Evolutionary conservation across 805 yeast species (phyloP).

Genomic region (Cyberlindnera subsufficiens): DNA sequence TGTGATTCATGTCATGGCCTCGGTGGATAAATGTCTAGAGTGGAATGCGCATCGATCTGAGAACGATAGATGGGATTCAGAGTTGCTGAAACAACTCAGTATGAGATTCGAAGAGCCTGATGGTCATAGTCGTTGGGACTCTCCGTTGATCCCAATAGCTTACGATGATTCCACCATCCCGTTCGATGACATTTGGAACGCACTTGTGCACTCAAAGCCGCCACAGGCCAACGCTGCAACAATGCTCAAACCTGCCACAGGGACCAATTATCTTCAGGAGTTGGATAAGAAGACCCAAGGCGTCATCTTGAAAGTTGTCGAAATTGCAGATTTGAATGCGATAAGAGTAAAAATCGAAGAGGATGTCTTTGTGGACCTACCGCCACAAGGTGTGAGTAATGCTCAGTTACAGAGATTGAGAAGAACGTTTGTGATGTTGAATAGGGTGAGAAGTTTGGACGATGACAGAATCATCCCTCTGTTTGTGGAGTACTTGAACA

Average conservation of each 20-base stretch:
- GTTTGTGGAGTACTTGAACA: conserved; percentile 74
- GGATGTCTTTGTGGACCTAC: conserved; percentile 51
- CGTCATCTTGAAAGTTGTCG: conserved; percentile 57
- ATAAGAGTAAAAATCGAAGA: conserved; percentile 35
- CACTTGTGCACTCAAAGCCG: conserved; percentile 46
- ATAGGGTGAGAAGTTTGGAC: conserved; percentile 73
- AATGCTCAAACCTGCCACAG: conserved; percentile 70
- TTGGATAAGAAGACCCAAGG: conserved; percentile 66
- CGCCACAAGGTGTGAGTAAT: conserved; percentile 52
- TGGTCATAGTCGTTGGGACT: conserved; percentile 83
- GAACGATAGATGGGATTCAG: conserved; percentile 53
- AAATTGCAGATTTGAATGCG: conserved; percentile 48
- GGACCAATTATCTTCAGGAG: conserved; percentile 69
- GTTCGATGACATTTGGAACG: conserved; percentile 61
- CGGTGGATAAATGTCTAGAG: conserved; percentile 46
- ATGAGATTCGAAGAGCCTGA: conserved; percentile 95
- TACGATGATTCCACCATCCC: conserved; percentile 49
- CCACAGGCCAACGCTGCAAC: conserved; percentile 85
- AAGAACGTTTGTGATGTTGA: conserved; percentile 76
- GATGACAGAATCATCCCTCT: conserved; percentile 58
- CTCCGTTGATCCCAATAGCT: conserved; percentile 75
- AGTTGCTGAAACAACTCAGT: conserved; percentile 57
- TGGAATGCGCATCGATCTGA: conserved; percentile 44
- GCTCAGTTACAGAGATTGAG: conserved; percentile 81
- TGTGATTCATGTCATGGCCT: conserved; percentile 72